Base-by-base conservation (phyloP, 306 rosid genomes). In the Dalbergia cochinchinensis region DNA sequence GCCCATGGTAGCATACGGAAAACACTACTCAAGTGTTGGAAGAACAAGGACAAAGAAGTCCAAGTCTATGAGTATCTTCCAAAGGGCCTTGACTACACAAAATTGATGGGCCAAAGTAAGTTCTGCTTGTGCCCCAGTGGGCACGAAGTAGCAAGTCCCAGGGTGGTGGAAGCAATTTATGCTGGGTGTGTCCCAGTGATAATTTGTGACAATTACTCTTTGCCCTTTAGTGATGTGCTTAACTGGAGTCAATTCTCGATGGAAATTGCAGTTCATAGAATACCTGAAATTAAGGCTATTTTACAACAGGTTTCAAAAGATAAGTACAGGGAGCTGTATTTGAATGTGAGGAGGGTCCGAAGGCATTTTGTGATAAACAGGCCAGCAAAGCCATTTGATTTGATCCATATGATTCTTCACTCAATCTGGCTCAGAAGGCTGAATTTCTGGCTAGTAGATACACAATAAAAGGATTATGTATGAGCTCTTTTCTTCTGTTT, bases 41-140 rank as follows among this genome's bases (percentile, higher is more conserved):
- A 94, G 77, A 83, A 84, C 64, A 89, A 81, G 68, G 97, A 94
- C 37, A 33, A 44, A 5, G 87, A 7, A 70, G 63, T 94, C 58
- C 90, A 82, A 60, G 98, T 94, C 48, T 85, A 91, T 47, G 94
- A 86, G 74, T 90, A 84, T 71, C 88, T 90, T 15, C 85, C 84
- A 3, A 84, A 76, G 73, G 86, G 82, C 3, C 80, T 47, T 78
- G 80, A 90, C 77, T 94, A 94, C 4, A 85, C 88, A 11, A 53
- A 81, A 69, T 31, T 83, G 69, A 94, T 94, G 89, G 92, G 87
- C 2, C 74, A 26, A 19, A 86, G 87, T 77, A 94, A 85, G 88
- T 94, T 85, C 65, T 94, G 97, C 57, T 81, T 94, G 80, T 91
- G 97, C 78, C 97, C 98, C 0, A 94, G 98, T 66, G 98, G 97